Evolutionary conservation across 805 yeast genomes (phyloP).

Genomic region (Yarrowia divulgata): DNA sequence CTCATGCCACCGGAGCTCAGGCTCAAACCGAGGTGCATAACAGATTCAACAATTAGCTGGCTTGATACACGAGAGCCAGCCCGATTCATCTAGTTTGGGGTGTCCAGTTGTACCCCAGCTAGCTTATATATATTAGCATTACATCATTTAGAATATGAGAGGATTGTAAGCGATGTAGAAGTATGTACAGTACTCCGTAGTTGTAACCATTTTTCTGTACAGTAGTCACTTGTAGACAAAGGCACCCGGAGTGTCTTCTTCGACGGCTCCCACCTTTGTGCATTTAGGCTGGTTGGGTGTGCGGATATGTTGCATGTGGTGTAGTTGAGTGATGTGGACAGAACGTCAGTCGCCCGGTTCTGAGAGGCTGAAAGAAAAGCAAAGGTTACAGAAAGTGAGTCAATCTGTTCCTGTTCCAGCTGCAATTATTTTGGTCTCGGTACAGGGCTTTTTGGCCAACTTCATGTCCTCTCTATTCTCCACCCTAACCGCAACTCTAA

Average conservation of each 20-base stretch:
- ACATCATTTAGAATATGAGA: constrained; percentile 22
- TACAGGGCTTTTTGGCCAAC: no score
- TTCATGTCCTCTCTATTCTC: background rate
- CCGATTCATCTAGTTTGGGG: constrained; percentile 15
- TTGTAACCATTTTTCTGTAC: no score
- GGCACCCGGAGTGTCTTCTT: no score
- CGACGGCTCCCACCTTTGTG: constrained; percentile 4
- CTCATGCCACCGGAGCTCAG: constrained; percentile 6
- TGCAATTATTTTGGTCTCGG: no score
- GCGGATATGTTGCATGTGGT: no score
- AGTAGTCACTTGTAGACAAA: background rate
- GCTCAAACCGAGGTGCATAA: background rate
- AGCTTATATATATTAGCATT: constrained; percentile 37
- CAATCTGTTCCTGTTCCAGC: no score
- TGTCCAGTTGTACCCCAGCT: constrained; percentile 13
- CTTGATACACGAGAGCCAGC: background rate
- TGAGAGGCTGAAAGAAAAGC: no score
- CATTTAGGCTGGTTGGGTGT: no score
- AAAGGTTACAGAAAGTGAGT: no score
- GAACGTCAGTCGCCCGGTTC: no score
- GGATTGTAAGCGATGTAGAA: background rate
- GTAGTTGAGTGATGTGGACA: no score
- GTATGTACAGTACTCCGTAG: no score
- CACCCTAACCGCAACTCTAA: constrained; percentile 28
- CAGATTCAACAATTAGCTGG: constrained; percentile 23